Conservation (phyloP, 1,284 basidiomycete genomes). For the Papiliotrema fonsecae region DNA sequence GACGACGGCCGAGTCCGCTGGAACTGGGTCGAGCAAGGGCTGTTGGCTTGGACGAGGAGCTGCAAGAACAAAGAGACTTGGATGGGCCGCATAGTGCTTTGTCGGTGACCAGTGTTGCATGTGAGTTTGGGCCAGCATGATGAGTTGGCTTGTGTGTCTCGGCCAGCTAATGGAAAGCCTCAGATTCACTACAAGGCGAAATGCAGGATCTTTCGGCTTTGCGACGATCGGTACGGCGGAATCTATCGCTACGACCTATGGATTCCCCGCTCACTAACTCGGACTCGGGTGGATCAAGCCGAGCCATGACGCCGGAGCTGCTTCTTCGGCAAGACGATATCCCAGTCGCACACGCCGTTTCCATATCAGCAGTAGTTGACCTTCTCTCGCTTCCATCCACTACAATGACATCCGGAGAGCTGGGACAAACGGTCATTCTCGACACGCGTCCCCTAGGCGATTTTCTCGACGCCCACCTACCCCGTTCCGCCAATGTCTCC, state of each 20-base stretch:
- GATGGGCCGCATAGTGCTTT: constrained; percentile 10
- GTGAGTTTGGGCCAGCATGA: constrained; percentile 6
- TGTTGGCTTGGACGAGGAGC: constrained; percentile 19
- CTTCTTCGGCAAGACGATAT: not conserved
- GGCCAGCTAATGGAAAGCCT: not conserved
- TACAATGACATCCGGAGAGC: not conserved
- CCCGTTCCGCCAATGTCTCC: constrained; percentile 68
- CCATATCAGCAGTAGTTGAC: constrained; percentile 11
- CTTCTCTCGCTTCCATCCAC: constrained; percentile 11
- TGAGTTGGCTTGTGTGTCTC: not conserved
- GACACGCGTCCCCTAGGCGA: constrained; percentile 68
- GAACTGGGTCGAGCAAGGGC: constrained; percentile 12
- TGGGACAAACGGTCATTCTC: constrained; percentile 57
- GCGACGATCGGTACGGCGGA: constrained; percentile 28
- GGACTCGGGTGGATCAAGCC: constrained; percentile 13
- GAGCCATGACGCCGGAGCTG: constrained; percentile 3
- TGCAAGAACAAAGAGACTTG: constrained; percentile 11
- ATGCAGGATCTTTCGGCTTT: constrained; percentile 32
- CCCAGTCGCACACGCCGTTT: constrained; percentile 9
- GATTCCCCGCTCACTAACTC: constrained; percentile 19
- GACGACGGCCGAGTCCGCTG: constrained; percentile 15
- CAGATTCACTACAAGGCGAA: constrained; percentile 22
- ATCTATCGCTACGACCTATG: constrained; percentile 32
- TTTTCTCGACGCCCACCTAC: constrained; percentile 61
- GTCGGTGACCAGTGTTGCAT: constrained; percentile 7